A percentile compares a stretch with the other conserved stretches of the same genome.
Conservation (phyloP, 331 rosid genomes). For the Acacia concinna region DNA sequence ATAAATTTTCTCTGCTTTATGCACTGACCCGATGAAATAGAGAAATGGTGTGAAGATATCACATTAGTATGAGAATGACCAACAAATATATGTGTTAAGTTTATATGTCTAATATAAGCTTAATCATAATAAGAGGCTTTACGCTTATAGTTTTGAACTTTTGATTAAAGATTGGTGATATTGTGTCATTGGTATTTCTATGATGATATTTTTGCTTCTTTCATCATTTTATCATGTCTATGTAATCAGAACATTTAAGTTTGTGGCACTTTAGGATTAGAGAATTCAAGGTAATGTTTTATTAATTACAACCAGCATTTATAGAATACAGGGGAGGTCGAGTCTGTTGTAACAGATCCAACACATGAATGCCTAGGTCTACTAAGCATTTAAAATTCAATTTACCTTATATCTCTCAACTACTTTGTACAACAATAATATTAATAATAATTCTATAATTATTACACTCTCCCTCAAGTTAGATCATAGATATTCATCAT, state of each 20-base stretch:
- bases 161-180: neutral
- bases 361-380: too few relatives aligned
- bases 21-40: neutral
- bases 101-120: neutral
- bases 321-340: too few relatives aligned
- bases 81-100: neutral
- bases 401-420: too few relatives aligned
- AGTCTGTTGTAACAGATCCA: too few relatives aligned
- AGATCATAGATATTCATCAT: too few relatives aligned
- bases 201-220: neutral
- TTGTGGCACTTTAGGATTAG: too few relatives aligned
- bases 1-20: neutral
- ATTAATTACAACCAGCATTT: too few relatives aligned
- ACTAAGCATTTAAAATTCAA: too few relatives aligned
- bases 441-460: too few relatives aligned
- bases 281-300: too few relatives aligned
- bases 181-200: neutral
- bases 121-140: neutral
- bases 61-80: neutral
- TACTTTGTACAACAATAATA: too few relatives aligned
- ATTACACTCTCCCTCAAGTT: too few relatives aligned
- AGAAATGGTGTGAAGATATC: neutral
- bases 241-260: neutral
- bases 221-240: conserved; percentile 17
- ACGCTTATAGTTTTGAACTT: neutral